Percentiles rank a stretch among this genome's conserved stretches.
Evolutionary conservation across 2,329 filamentous ascomycete genomes (phyloP).

Genomic region (Venturia oleaginea): DNA sequence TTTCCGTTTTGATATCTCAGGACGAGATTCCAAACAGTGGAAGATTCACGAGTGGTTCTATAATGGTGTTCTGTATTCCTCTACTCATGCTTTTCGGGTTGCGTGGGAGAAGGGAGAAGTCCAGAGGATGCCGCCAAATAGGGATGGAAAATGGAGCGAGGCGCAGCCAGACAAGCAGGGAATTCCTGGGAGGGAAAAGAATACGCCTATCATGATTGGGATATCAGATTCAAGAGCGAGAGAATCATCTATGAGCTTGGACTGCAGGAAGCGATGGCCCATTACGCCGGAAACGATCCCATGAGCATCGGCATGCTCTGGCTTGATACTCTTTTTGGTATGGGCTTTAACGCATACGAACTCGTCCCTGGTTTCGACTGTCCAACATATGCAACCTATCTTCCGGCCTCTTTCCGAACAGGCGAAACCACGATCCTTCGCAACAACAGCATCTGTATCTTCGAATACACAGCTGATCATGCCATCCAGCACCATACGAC

Average conservation of each 20-base stretch:
- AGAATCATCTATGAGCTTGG: conserved; percentile 45
- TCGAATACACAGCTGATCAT: conserved; percentile 28
- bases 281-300: conserved; percentile 42
- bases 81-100: conserved; percentile 25
- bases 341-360: conserved; percentile 29
- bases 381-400: conserved; percentile 31
- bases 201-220: conserved; percentile 29
- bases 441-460: conserved; percentile 31
- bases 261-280: conserved; percentile 44
- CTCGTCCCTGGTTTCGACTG: conserved; percentile 38
- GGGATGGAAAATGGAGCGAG: conserved; percentile 17
- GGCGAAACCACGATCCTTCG: conserved; percentile 24
- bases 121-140: conserved; percentile 24
- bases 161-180: conserved; percentile 21
- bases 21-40: conserved; percentile 36
- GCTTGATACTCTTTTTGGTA: conserved; percentile 33
- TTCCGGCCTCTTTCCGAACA: conserved; percentile 25
- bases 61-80: conserved; percentile 30
- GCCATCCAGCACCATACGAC: conserved; percentile 26
- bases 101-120: conserved; percentile 33
- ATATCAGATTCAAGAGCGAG: conserved; percentile 43
- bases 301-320: conserved; percentile 35
- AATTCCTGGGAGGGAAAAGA: conserved; percentile 16
- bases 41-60: conserved; percentile 37
- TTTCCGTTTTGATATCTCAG: conserved; percentile 34